These are phyloP conservation scores for Physcia stellaris DNA, from an alignment of 495 filamentous ascomycete species.

Conservation along the genomic window DNA sequence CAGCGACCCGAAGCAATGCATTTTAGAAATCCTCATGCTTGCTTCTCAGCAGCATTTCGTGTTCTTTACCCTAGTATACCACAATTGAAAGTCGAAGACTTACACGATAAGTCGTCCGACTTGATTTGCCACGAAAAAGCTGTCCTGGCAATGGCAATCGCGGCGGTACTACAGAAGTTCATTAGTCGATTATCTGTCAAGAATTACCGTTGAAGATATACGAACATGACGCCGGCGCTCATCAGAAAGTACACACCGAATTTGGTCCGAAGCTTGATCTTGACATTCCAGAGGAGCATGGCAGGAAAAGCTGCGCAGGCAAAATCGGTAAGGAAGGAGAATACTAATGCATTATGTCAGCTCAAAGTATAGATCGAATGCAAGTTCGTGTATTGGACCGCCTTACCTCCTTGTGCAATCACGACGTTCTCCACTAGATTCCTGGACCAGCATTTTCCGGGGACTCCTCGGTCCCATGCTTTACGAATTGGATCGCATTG, in stretches of 20 bases:
- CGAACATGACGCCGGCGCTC: conserved; percentile 26
- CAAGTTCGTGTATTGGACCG: background rate
- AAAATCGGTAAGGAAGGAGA: conserved; percentile 17
- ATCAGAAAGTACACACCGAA: conserved; percentile 24
- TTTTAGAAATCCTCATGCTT: too few species aligned
- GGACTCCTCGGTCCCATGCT: too few species aligned
- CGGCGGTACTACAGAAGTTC: conserved; percentile 6
- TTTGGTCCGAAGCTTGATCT: conserved; percentile 19
- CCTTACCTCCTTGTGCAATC: conserved; percentile 13
- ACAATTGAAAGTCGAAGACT: too few species aligned
- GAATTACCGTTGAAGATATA: background rate
- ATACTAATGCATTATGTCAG: conserved; percentile 7
- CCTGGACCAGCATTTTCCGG: too few species aligned
- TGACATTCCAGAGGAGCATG: conserved; percentile 20
- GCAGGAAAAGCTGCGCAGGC: conserved; percentile 22
- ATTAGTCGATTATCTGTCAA: background rate
- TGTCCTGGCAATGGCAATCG: background rate
- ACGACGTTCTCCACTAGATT: conserved; percentile 10
- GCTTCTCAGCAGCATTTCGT: too few species aligned
- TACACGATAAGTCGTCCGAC: too few species aligned
- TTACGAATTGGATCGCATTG: background rate
- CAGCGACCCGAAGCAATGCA: too few species aligned
- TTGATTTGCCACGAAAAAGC: background rate
- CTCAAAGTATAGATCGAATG: background rate
- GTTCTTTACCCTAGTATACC: too few species aligned